phyloP scores from a whole-genome alignment of 306 rosid genomes.

The Comarum palustre region DNA sequence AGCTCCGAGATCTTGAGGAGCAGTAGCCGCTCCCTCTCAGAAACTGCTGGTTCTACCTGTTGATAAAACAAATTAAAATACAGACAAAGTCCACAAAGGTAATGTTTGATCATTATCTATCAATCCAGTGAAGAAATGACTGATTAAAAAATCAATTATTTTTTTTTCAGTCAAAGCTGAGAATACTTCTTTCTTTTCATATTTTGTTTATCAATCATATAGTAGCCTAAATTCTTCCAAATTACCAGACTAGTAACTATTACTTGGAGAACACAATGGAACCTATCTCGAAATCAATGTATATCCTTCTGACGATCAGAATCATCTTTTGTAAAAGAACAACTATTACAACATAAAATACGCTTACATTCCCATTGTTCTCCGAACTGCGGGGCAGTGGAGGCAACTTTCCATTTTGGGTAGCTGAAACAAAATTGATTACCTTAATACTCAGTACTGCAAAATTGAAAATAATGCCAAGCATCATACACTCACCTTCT shows the following conservation, averaged over 20 bases:
- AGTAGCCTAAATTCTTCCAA: background rate
- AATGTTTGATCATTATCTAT: conserved; percentile 1
- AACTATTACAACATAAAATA: conserved; percentile 4
- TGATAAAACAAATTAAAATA: conserved; percentile 16
- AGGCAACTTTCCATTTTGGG: conserved; percentile 87
- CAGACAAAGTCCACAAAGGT: conserved; percentile 4
- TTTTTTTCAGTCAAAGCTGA: background rate
- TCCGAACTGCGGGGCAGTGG: conserved; percentile 75
- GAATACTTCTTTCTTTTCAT: background rate
- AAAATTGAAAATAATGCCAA: conserved; percentile 15
- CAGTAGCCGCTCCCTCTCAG: conserved; percentile 76
- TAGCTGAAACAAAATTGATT: conserved; percentile 47
- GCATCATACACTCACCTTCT: conserved; percentile 64
- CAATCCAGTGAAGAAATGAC: background rate
- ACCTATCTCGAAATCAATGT: background rate
- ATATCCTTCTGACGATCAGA: background rate
- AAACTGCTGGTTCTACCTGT: conserved; percentile 61
- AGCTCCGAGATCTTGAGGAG: conserved; percentile 75
- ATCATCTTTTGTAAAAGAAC: background rate
- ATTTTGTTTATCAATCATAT: background rate
- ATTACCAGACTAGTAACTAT: background rate
- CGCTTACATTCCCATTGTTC: conserved; percentile 81
- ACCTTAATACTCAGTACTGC: conserved; percentile 24
- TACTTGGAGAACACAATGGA: background rate
- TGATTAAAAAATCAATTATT: background rate